Percentiles rank a stretch among this genome's conserved stretches.
Conservation (phyloP, 2,329 filamentous ascomycete genomes). For the Orbilia blumenaviensis region DNA sequence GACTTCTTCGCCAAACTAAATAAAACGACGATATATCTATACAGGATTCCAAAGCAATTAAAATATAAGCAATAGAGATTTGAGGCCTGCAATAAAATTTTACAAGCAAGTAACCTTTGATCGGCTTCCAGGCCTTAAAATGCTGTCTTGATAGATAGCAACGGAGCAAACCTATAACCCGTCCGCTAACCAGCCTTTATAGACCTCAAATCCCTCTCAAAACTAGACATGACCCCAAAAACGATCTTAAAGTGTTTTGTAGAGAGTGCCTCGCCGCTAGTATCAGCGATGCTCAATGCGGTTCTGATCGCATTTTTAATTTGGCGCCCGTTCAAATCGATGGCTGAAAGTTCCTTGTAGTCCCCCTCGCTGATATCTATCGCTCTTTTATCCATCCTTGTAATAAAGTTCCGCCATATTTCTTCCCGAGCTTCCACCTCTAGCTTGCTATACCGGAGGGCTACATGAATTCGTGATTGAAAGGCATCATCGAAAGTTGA, state of each 20-base stretch:
- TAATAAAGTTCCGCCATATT: slow-evolving; percentile 58
- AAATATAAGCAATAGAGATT: too few relatives aligned
- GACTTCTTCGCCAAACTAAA: too few relatives aligned
- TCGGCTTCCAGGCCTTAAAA: too few relatives aligned
- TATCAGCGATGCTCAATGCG: slow-evolving; percentile 55
- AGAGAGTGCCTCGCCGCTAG: slow-evolving; percentile 54
- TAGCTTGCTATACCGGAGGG: slow-evolving; percentile 58
- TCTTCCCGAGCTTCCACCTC: slow-evolving; percentile 54
- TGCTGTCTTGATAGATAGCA: too few relatives aligned
- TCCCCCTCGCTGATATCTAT: slow-evolving; percentile 23
- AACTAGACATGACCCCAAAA: slow-evolving; percentile 55
- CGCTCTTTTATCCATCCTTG: slow-evolving; percentile 35
- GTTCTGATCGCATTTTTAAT: slow-evolving; percentile 60
- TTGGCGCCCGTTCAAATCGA: slow-evolving; percentile 59
- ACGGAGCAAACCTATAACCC: neutral
- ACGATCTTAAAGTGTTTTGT: slow-evolving; percentile 57
- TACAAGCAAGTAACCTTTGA: too few relatives aligned
- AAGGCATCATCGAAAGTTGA: slow-evolving; percentile 62
- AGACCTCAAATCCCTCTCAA: slow-evolving; percentile 35
- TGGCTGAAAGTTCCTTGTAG: slow-evolving; percentile 22
- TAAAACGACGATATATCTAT: too few relatives aligned
- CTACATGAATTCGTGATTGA: slow-evolving; percentile 60
- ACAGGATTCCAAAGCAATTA: too few relatives aligned
- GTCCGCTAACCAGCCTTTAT: neutral
- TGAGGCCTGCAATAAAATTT: too few relatives aligned